Base-by-base conservation (phyloP, 169 alveolate genomes). In the Plasmodium knowlesi region DNA sequence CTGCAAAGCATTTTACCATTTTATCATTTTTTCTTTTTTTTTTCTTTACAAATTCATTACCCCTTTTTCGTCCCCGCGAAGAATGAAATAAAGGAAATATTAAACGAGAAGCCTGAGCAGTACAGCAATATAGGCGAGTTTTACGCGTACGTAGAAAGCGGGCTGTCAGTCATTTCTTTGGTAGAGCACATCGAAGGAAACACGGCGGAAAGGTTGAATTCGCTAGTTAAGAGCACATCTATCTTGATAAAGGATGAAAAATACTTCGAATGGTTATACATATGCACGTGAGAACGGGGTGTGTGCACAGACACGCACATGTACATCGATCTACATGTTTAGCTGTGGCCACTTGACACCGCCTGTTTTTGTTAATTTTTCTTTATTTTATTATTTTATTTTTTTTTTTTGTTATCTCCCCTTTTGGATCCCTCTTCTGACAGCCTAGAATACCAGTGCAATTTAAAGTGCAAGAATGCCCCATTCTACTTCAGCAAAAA, bases 401-500 rank as follows among this genome's bases (percentile, higher is more conserved):
- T n/a, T 73, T 73, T 74, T 43, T 19, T 76, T 76, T 76, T 76
- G 28, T 1, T 76, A 30, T 30, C 22, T 19, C 10, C 43, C 61
- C 25, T 34, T 76, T 74, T 32, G 32, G 37, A 10, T 32, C 54
- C 32, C 32, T 30, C 41, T 39, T 34, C 70, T 61, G 54, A 61
- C 46, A 89, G 94, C 76, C 54, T 89, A 32, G 94, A 89, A 46
- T 81, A 89, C 34, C 90, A 67, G 53, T 89, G 94, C 84, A 81
- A 89, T 72, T 89, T 89, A 61, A 61, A 57, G 28, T 89, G 91
- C 83, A 89, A 41, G 82, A 81, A 89, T 34, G 53, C 46, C 10
- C 94, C 94, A 22, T 89, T 89, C 83, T 89, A 89, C 82, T 89
- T 57, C 43, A 89, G 94, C 83, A 78, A 89, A 80, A 89, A 89